Evolutionary conservation across 148 eudicot species (phyloP), one percentile per base, ranked within the genome.

Genomic region (Rhododendron mucronatum): DNA sequence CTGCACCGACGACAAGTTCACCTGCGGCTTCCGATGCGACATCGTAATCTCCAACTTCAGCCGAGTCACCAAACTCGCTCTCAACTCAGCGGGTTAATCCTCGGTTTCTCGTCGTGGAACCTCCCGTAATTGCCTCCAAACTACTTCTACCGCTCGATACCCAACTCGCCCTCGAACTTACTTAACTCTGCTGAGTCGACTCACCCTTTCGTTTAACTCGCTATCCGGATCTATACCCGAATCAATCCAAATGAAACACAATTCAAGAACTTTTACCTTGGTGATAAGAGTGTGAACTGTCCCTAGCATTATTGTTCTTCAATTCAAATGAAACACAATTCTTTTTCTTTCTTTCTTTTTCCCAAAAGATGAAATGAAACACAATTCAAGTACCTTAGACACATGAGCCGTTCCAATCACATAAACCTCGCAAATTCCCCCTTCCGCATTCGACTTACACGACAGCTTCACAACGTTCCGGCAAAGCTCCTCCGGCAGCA

Each of bases 361-460:
- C n/a, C n/a, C n/a, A n/a, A n/a, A n/a, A n/a, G n/a, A n/a, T n/a
- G n/a, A n/a, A n/a, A n/a, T n/a, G n/a, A n/a, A n/a, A 53, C 11
- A 41, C 16, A 61, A 39, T 13, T 44, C 26, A 1, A 51, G 50
- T 84, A 96, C 99, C 99, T 89, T 78, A 86, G 99, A 96, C 74
- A 96, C 98, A 86, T 95, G 99, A 67, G 98, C 99, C 15, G 99
- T 96, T 37, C 99, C 99, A 48, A 96, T 91, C 81, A 95, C 44
- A 86, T 89, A 96, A 82, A 96, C 98, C 48, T 92, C 91, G 53
- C 99, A 96, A 73, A 85, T 87, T n/a, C 91, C 93, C 10, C 97
- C 98, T 2, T 92, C 91, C 1, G 86, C 90, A 3, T 90, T 80
- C 11, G 91, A 88, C 4, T 92, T 93, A 75, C 95, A 93, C 1